Conservation (phyloP, 108 stramenopile species). For the Chaetoceros tenuissimus region DNA sequence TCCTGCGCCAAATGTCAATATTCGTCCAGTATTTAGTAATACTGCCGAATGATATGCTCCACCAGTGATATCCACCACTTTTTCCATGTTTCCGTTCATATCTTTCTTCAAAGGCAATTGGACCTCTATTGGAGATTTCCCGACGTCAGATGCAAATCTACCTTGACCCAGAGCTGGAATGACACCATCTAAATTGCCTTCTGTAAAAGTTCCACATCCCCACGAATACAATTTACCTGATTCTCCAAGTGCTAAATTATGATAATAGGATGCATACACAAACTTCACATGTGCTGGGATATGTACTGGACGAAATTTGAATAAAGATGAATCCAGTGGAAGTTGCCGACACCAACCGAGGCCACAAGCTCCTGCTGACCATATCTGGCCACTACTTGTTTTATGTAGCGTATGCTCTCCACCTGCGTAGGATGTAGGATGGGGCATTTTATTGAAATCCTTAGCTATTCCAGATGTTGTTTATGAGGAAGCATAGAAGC, state of each 20-base stretch:
- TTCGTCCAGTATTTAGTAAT: not conserved
- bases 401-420: conserved; percentile 17
- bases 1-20: conserved; percentile 18
- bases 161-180: conserved; percentile 18
- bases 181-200: conserved; percentile 10
- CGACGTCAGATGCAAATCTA: not conserved
- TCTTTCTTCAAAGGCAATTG: not conserved
- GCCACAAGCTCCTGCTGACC: conserved; percentile 18
- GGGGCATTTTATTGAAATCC: no score
- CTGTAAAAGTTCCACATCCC: conserved; percentile 19
- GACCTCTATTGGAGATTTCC: not conserved
- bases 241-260: conserved; percentile 16
- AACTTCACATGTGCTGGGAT: conserved; percentile 3
- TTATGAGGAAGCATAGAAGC: no score
- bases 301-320: conserved; percentile 9
- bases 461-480: no score
- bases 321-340: conserved; percentile 3
- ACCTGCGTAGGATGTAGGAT: no score
- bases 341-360: conserved; percentile 10
- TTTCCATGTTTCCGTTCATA: not conserved
- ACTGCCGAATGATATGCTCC: conserved; percentile 17
- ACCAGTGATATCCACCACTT: conserved; percentile 8
- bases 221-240: conserved; percentile 6
- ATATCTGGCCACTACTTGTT: not conserved
- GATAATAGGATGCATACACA: conserved; percentile 18